These are phyloP conservation scores for Apostasia ramifera DNA, from an alignment of 106 monocot species.

Conservation along the genomic window DNA sequence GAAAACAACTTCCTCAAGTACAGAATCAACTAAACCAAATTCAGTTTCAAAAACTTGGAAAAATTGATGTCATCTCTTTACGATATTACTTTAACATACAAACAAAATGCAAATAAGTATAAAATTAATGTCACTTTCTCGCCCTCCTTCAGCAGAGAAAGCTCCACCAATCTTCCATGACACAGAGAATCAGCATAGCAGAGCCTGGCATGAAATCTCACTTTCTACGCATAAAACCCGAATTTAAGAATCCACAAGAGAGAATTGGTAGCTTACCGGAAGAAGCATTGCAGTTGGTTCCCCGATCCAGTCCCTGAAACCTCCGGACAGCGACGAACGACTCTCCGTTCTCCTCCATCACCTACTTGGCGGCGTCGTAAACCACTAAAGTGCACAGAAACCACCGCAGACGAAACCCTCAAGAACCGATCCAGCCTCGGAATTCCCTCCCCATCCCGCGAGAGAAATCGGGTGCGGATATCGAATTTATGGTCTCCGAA, in stretches of 20 bases:
- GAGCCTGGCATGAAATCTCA: neutral
- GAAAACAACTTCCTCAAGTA: neutral
- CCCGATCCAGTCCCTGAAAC: conserved; percentile 42
- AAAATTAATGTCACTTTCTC: neutral
- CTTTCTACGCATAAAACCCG: too few relatives aligned
- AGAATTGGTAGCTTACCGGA: conserved; percentile 25
- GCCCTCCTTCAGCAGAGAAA: neutral
- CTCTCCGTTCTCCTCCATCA: conserved; percentile 51
- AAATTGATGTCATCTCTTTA: too few relatives aligned
- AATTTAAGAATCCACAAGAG: neutral
- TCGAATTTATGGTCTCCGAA: neutral
- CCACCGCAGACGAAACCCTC: neutral
- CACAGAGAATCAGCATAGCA: neutral
- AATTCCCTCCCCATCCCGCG: conserved; percentile 3
- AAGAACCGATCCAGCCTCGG: conserved; percentile 3
- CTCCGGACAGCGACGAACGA: conserved; percentile 73
- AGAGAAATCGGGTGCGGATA: neutral
- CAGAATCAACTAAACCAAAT: neutral
- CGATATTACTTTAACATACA: neutral
- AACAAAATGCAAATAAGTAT: conserved; percentile 2
- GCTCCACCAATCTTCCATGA: neutral
- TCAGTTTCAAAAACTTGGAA: neutral
- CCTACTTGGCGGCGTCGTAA: conserved; percentile 1
- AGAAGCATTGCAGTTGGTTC: conserved; percentile 35
- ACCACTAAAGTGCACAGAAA: neutral